Conservation (phyloP, 169 alveolate genomes). For the Cystoisospora suis region DNA sequence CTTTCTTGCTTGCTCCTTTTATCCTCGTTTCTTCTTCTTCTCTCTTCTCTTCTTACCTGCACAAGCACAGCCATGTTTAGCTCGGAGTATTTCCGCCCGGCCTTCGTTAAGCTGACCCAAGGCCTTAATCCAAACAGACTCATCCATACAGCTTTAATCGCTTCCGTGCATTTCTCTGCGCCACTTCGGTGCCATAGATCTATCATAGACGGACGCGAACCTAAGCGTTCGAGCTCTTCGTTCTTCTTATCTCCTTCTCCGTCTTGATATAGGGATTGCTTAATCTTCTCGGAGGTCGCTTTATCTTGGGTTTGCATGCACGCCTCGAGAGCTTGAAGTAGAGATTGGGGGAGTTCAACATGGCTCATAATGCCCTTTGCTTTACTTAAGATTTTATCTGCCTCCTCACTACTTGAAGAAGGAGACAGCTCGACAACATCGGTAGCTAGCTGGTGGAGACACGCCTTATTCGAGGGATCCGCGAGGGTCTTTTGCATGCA, state of each 20-base stretch:
- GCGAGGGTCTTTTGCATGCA: constrained; percentile 71
- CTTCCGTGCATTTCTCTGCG: constrained; percentile 50
- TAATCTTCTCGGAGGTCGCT: not conserved
- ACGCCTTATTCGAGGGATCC: constrained; percentile 62
- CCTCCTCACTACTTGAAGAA: constrained; percentile 61
- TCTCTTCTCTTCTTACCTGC: constrained; percentile 19
- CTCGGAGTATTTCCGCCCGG: constrained; percentile 69
- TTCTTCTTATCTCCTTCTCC: constrained; percentile 8
- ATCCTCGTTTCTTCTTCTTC: not conserved
- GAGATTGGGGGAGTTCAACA: constrained; percentile 58
- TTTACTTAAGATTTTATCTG: constrained; percentile 65
- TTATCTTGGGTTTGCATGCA: constrained; percentile 25
- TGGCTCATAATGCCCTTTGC: constrained; percentile 60
- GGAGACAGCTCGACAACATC: constrained; percentile 64
- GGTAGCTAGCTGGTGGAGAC: constrained; percentile 43
- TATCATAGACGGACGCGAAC: constrained; percentile 53
- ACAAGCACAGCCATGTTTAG: constrained; percentile 75
- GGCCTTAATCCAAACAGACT: constrained; percentile 70
- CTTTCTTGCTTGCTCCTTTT: not conserved
- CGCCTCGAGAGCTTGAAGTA: constrained; percentile 31
- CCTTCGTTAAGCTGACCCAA: constrained; percentile 69
- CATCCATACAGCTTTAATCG: constrained; percentile 68
- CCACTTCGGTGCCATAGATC: constrained; percentile 67
- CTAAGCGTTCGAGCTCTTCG: not conserved
- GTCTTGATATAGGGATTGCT: not conserved